Conservation (phyloP, 768 basidiomycete species). For the Agaricus subrufescens region DNA sequence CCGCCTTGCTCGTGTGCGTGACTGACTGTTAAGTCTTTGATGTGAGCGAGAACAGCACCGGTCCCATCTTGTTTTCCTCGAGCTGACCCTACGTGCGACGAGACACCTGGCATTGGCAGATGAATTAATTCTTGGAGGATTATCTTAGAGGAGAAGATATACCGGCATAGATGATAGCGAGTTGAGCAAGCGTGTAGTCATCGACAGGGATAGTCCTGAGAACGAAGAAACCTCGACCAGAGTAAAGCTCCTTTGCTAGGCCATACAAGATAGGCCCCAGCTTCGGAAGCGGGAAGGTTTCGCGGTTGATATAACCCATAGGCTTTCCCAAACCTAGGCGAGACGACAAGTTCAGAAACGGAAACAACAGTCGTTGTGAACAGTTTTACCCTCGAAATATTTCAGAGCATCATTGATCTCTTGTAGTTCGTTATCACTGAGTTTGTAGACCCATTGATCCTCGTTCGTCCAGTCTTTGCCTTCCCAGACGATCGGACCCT, state of each 20-base stretch:
- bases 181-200: constrained; percentile 33
- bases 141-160: neutral
- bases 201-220: constrained; percentile 40
- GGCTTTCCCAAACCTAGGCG: constrained; percentile 1
- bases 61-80: constrained; percentile 40
- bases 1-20: constrained; percentile 36
- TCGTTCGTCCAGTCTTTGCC: constrained; percentile 37
- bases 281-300: constrained; percentile 40
- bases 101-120: constrained; percentile 30
- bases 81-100: constrained; percentile 39
- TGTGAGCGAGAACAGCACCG: constrained; percentile 39
- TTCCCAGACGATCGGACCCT: constrained; percentile 38
- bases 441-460: constrained; percentile 34
- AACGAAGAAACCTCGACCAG: constrained; percentile 45
- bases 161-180: constrained; percentile 42
- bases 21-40: constrained; percentile 40
- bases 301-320: constrained; percentile 29
- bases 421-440: constrained; percentile 24
- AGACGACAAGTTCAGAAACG: neutral
- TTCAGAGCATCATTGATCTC: constrained; percentile 32
- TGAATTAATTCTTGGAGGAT: neutral
- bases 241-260: constrained; percentile 37
- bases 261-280: constrained; percentile 28
- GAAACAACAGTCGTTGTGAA: neutral
- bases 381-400: constrained; percentile 9